Evolutionary conservation across 2,329 filamentous ascomycete genomes (phyloP).

Genomic region (Colletotrichum eremochloae): DNA sequence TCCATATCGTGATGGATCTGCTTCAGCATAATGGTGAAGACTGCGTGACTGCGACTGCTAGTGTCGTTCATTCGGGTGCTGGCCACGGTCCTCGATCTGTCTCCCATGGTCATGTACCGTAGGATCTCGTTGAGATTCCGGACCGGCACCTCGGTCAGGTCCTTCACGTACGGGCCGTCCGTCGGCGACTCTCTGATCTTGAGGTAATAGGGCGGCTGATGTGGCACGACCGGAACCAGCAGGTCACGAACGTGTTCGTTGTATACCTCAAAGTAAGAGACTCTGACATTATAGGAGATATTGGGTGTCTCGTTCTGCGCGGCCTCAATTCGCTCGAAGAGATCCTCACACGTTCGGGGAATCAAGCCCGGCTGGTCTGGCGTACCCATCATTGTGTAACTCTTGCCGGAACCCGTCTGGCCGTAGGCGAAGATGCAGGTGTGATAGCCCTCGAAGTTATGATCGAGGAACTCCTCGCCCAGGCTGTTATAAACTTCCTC

Average conservation of each 20-base stretch:
- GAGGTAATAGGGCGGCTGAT: conserved; percentile 87
- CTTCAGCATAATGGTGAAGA: conserved; percentile 98
- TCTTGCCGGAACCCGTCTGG: conserved; percentile 97
- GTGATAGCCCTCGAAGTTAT: conserved; percentile 99
- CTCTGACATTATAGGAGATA: conserved; percentile 96
- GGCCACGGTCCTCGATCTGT: conserved; percentile 87
- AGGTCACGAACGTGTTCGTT: conserved; percentile 98
- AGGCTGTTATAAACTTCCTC: conserved; percentile 94
- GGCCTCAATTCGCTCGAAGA: conserved; percentile 92
- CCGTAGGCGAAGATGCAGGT: conserved; percentile 99
- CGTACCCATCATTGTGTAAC: conserved; percentile 97
- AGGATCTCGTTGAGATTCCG: conserved; percentile 89
- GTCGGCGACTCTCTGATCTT: conserved; percentile 97
- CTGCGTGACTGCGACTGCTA: conserved; percentile 93
- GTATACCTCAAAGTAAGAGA: conserved; percentile 99
- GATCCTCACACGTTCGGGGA: conserved; percentile 92
- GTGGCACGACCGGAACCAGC: conserved; percentile 78
- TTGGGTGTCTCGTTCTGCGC: conserved; percentile 84
- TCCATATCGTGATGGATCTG: conserved; percentile 98
- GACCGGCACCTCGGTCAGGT: conserved; percentile 92
- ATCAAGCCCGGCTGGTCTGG: conserved; percentile 90
- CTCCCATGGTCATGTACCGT: conserved; percentile 90
- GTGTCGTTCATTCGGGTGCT: conserved; percentile 99
- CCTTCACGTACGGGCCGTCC: conserved; percentile 97
- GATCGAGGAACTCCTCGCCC: conserved; percentile 96